Evolutionary conservation across 2,329 filamentous ascomycete genomes (phyloP), one percentile per base, ranked within the genome.

Genomic region (Pseudogymnoascus sp.): DNA sequence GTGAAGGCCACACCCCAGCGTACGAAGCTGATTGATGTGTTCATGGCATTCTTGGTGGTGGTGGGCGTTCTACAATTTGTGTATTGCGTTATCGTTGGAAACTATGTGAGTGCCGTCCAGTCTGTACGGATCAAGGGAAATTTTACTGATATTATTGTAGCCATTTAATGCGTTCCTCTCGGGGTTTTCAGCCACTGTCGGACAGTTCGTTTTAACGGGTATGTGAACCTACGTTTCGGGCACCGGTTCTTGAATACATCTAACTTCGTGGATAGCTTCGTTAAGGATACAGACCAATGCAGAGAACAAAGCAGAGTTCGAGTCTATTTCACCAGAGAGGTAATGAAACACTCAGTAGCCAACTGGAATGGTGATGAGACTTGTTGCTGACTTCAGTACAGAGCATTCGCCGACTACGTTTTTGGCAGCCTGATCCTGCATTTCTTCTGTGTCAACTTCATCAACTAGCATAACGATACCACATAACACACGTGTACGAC

Each of bases 391-490:
- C 47, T 47, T 37, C 61, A 14, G 23, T 63, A 64, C 69, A 96
- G 92, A 75, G 93, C 95, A 40, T 99, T 99, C 76, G 93, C 95
- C 73, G 95, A 99, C 79, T 99, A 89, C 74, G 83, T 99, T 66
- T 91, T 97, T 71, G 95, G 93, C 75, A 97, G 93, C 76, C 76
- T 99, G 75, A 91, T 97, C 75, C 79, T 97, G 76, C 95, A 99
- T 80, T 96, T 97, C 80, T 99, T 99, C 83, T 97, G 93, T 78
- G 87, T 97, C 75, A 99, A 99, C 83, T 99, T 99, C 77, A 97
- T 99, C 81, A 99, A 99, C 83, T 99, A 82, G 61, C 66, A 66
- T 67, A 65, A 34, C 40, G 62, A 59, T 37, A 57, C 21, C 60
- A 65, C 60, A 42, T 29, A 64, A 36, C 31, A 63, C 63, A 42